A percentile compares a stretch with the other conserved stretches of the same genome.
These are phyloP conservation scores for Kuraishia hungarica DNA, from an alignment of 805 yeast species.

Conservation along the genomic window DNA sequence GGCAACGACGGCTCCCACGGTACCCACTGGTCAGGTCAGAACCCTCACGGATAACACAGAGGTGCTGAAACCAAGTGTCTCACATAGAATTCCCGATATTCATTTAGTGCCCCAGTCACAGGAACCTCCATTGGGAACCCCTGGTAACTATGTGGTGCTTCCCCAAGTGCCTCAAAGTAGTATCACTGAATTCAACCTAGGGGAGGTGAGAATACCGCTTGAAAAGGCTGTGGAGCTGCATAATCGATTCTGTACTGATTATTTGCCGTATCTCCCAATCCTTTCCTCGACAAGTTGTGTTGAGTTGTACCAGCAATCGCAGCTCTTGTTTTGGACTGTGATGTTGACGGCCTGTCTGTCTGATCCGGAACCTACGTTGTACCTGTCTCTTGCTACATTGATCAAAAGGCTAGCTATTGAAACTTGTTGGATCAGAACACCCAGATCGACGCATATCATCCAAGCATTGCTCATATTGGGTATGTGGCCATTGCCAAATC, in stretches of 20 bases:
- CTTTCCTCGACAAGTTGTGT: conserved; percentile 61
- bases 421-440: conserved; percentile 89
- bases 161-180: conserved; percentile 4
- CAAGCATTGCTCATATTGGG: conserved; percentile 82
- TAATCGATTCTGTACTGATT: conserved; percentile 53
- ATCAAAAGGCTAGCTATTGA: conserved; percentile 85
- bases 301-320: conserved; percentile 76
- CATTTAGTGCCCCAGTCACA: neutral
- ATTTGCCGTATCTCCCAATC: conserved; percentile 74
- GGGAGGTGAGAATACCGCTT: conserved; percentile 61
- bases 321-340: conserved; percentile 83
- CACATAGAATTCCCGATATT: neutral
- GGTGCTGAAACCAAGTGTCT: conserved; percentile 30
- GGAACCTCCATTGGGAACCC: conserved; percentile 13
- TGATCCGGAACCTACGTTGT: conserved; percentile 80
- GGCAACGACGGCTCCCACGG: neutral
- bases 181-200: conserved; percentile 62
- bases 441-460: conserved; percentile 87
- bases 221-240: conserved; percentile 69
- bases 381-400: conserved; percentile 64
- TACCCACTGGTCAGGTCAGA: conserved; percentile 29
- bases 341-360: conserved; percentile 79
- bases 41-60: conserved; percentile 25
- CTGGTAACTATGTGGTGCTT: neutral
- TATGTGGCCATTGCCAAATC: conserved; percentile 90